Conservation (phyloP, 768 basidiomycete species). For the Naganishia onofrii region DNA sequence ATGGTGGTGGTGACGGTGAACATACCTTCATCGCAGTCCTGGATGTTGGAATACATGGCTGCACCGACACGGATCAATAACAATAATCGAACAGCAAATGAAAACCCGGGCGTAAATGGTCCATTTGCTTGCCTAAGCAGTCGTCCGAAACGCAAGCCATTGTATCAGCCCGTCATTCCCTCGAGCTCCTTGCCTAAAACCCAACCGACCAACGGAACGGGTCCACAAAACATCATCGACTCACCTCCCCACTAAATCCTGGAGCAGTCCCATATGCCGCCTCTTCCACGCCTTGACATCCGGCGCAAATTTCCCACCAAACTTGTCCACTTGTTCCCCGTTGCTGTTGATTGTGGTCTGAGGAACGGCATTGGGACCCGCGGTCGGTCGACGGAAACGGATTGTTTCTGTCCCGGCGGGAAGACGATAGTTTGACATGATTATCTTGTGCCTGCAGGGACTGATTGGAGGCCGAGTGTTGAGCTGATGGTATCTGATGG, state of each 20-base stretch:
- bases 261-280: conserved; percentile 49
- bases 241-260: conserved; percentile 48
- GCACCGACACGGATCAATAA: conserved; percentile 73
- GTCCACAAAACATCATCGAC: conserved; percentile 4
- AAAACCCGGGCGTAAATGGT: conserved; percentile 83
- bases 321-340: conserved; percentile 23
- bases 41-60: conserved; percentile 93
- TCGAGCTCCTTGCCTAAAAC: too few species aligned
- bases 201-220: not conserved
- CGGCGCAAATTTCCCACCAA: conserved; percentile 32
- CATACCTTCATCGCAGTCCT: conserved; percentile 94
- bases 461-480: too few species aligned
- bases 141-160: not conserved
- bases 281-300: conserved; percentile 39
- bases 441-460: too few species aligned
- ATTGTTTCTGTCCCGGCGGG: conserved; percentile 47
- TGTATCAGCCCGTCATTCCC: not conserved
- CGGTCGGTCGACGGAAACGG: conserved; percentile 47
- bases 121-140: conserved; percentile 49
- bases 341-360: conserved; percentile 21
- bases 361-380: conserved; percentile 45
- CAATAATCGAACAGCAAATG: conserved; percentile 76
- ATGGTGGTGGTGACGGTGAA: too few species aligned
- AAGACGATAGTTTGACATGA: conserved; percentile 2
- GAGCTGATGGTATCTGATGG: too few species aligned